Conservation (phyloP, 768 basidiomycete species). For the Tubosaeta brunneosetosa region DNA sequence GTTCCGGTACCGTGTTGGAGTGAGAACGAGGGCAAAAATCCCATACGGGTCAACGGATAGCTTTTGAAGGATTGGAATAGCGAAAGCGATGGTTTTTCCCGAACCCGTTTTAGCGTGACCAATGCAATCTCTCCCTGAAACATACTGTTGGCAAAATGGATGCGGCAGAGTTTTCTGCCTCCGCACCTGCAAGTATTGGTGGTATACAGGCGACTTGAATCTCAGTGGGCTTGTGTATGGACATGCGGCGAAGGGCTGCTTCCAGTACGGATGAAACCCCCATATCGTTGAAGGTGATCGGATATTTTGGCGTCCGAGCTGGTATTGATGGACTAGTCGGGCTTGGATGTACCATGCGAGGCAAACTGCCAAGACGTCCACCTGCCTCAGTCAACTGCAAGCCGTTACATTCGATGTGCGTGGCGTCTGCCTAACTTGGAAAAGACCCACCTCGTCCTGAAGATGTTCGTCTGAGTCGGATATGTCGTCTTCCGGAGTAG, state of each 20-base stretch:
- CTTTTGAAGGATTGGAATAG: conserved; percentile 88
- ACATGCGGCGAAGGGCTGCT: conserved; percentile 69
- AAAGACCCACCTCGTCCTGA: conserved; percentile 7
- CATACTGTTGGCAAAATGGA: background rate
- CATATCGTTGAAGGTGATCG: conserved; percentile 47
- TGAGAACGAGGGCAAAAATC: conserved; percentile 88
- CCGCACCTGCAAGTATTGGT: conserved; percentile 68
- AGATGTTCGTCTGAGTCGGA: conserved; percentile 21
- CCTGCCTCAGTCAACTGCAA: conserved; percentile 8
- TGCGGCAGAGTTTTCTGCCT: background rate
- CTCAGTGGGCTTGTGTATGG: conserved; percentile 79
- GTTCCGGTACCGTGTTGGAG: conserved; percentile 78
- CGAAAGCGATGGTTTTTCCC: conserved; percentile 97
- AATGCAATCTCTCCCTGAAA: conserved; percentile 86
- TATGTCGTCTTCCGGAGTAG: conserved; percentile 5
- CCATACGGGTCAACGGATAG: conserved; percentile 90
- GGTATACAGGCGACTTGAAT: conserved; percentile 91
- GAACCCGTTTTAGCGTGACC: conserved; percentile 98
- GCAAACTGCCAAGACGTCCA: conserved; percentile 14
- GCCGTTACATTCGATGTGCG: background rate
- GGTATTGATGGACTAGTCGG: conserved; percentile 5
- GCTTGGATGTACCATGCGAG: conserved; percentile 18
- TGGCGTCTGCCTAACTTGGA: conserved; percentile 4
- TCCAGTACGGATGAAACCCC: conserved; percentile 59
- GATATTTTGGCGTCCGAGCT: conserved; percentile 6